Percentiles rank a stretch among this genome's conserved stretches.
These are phyloP conservation scores for Vigna trinervia DNA, from an alignment of 306 rosid species.

Conservation along the genomic window DNA sequence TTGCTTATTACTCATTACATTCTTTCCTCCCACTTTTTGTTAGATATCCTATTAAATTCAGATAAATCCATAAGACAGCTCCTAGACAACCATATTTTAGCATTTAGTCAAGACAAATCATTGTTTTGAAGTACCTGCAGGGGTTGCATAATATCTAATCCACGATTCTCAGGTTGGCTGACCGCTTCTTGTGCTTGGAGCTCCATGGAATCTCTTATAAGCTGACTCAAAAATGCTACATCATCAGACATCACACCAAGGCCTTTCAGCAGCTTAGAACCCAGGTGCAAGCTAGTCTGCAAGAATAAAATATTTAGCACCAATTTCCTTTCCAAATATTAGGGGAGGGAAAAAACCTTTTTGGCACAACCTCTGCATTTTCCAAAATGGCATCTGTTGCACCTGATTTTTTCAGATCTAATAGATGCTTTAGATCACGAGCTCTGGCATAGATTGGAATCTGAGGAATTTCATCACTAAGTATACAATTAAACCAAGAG, in stretches of 20 bases:
- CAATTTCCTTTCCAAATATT: constrained; percentile 35
- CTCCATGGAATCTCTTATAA: constrained; percentile 91
- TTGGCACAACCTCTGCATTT: constrained; percentile 76
- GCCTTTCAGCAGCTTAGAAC: constrained; percentile 95
- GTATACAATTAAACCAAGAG: constrained; percentile 38
- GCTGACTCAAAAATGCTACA: constrained; percentile 84
- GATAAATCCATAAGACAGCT: neutral
- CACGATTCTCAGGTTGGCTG: constrained; percentile 56
- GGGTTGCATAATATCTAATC: constrained; percentile 67
- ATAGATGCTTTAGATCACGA: constrained; percentile 81
- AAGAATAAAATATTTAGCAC: constrained; percentile 43
- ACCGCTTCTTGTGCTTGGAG: constrained; percentile 79
- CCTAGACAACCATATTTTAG: neutral
- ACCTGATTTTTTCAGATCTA: constrained; percentile 90
- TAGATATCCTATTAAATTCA: constrained; percentile 26
- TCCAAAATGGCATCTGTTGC: constrained; percentile 94
- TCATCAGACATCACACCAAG: constrained; percentile 98
- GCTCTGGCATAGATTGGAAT: constrained; percentile 96
- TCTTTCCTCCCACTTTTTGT: constrained; percentile 24
- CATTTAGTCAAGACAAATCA: constrained; percentile 27
- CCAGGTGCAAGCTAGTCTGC: constrained; percentile 97
- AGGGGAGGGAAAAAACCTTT: neutral
- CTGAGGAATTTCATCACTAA: constrained; percentile 57
- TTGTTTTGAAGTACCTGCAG: constrained; percentile 73
- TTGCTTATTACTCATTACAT: neutral